These are phyloP conservation scores for Hyphopichia buzzinii DNA, from an alignment of 1,139 yeast species.

Conservation along the genomic window DNA sequence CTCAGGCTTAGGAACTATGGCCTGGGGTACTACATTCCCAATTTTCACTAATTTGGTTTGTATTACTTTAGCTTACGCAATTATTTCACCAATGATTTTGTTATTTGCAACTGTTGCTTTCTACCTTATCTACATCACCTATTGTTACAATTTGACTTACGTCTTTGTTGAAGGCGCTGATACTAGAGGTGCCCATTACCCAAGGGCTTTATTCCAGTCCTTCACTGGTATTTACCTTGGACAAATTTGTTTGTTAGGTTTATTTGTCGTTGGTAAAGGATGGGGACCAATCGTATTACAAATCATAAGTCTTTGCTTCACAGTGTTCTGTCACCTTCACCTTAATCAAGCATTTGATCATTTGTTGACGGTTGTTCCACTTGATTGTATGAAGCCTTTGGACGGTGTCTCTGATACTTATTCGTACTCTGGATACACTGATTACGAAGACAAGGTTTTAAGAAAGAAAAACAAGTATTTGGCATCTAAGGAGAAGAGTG, in stretches of 20 bases:
- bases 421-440: conserved; percentile 43
- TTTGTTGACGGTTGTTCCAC: conserved; percentile 57
- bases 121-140: conserved; percentile 72
- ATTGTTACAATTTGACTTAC: conserved; percentile 75
- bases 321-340: conserved; percentile 64
- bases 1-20: conserved; percentile 56
- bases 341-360: conserved; percentile 62
- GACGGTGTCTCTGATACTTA: conserved; percentile 70
- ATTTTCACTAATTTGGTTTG: conserved; percentile 79
- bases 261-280: conserved; percentile 86
- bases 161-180: conserved; percentile 62
- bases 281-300: conserved; percentile 92
- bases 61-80: conserved; percentile 73
- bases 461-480: conserved; percentile 10
- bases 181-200: conserved; percentile 81
- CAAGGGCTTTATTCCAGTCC: conserved; percentile 83
- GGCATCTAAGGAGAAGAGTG: conserved; percentile 11
- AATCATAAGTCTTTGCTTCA: conserved; percentile 59
- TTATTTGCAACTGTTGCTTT: conserved; percentile 71
- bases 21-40: conserved; percentile 92
- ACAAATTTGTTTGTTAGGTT: conserved; percentile 78
- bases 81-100: conserved; percentile 74
- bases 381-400: conserved; percentile 66
- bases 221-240: conserved; percentile 86
- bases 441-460: conserved; percentile 34